Percentiles rank a stretch among this genome's conserved stretches.
Conservation (phyloP, 345 rosid genomes). For the Lumnitzera littorea region DNA sequence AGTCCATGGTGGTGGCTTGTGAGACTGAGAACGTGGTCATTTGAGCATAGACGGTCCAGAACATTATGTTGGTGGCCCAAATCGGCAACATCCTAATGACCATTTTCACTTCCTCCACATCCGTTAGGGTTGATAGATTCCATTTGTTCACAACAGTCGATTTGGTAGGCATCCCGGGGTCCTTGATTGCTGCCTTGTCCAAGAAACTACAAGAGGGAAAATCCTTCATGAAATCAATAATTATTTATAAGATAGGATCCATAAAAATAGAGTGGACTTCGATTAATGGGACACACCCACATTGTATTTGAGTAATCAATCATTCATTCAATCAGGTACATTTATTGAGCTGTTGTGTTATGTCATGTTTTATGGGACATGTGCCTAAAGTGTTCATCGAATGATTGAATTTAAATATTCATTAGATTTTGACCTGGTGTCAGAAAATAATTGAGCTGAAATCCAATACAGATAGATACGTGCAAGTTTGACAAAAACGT, state of each 20-base stretch:
- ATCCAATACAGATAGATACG: no score
- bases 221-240: neutral
- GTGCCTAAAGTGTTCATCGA: no score
- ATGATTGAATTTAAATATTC: no score
- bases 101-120: slow-evolving; percentile 90
- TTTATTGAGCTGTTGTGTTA: no score
- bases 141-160: slow-evolving; percentile 42
- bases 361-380: no score
- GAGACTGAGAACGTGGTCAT: slow-evolving; percentile 90
- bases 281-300: neutral
- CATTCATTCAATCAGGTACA: no score
- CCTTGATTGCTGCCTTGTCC: slow-evolving; percentile 78
- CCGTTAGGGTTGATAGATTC: slow-evolving; percentile 75
- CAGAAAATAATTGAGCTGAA: no score
- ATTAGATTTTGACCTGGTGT: no score
- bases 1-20: slow-evolving; percentile 86
- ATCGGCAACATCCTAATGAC: slow-evolving; percentile 82
- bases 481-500: no score
- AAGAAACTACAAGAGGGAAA: slow-evolving; percentile 47
- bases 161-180: slow-evolving; percentile 14
- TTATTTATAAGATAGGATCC: neutral
- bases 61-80: slow-evolving; percentile 84
- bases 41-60: slow-evolving; percentile 97
- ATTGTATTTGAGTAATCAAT: no score
- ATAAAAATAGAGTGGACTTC: neutral